Base-by-base conservation (phyloP, 2,329 filamentous ascomycete genomes). In the Diaporthe sp. region DNA sequence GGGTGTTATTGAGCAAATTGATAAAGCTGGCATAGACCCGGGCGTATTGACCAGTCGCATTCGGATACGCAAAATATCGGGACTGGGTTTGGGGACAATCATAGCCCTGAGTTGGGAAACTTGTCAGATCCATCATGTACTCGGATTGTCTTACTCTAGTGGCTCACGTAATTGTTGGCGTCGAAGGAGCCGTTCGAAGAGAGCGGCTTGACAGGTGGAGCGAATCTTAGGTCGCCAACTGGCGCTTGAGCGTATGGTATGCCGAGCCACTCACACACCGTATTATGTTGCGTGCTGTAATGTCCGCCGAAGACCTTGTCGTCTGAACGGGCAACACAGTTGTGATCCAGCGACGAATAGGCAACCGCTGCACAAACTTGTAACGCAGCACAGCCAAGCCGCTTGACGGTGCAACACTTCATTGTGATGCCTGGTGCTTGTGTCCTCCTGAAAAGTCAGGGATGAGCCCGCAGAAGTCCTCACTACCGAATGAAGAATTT, bases 41-140 rank as follows among this genome's bases (percentile, higher is more conserved):
- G 25, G 46, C 31, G n/a, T 73, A 73, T 39, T 73, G 70, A 13
- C 22, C 25, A 39, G 70, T 73, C 7, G 70, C 70, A 42, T 73
- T 65, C 22, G 70, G 70, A 51, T 73, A 73, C 3, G 39, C 70
- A 51, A 65, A 53, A 51, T 53, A 65, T 12, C 19, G 39, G 28
- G 57, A 37, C 6, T 19, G 42, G 17, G 34, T 55, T 39, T 73
- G 70, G 4, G 70, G 70, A 62, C 70, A 73, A n/a, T 73, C 70
- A 46, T 53, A 65, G 25, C 70, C 57, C 65, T 69, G 34, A 10
- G 22, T 42, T 37, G 34, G 42, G 15, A 31, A 15, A 55, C 7
- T 1, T 22, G 34, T 69, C n/a, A 69, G 65, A 42, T 28, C 8
- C 2, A n/a, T 28, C 1, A 34, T 28, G 15, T 7, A 31, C 3